Conservation (phyloP, 2,329 filamentous ascomycete species). For the Aspergillus aculeatinus region DNA sequence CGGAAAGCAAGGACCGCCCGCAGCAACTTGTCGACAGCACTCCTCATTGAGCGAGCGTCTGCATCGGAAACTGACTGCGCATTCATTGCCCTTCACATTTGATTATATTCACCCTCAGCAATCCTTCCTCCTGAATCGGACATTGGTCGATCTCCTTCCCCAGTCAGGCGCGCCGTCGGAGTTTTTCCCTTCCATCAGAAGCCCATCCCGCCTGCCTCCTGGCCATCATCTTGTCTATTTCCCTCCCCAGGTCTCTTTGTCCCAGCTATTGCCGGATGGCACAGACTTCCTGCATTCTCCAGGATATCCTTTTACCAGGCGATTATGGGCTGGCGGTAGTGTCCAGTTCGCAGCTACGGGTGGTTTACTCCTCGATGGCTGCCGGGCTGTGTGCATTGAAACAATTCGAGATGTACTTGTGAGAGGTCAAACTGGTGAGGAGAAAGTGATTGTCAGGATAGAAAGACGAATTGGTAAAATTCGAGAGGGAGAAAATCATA, state of each 20-base stretch:
- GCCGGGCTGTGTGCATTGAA: slow-evolving; percentile 47
- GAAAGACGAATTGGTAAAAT: slow-evolving; percentile 53
- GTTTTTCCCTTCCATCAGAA: slow-evolving; percentile 36
- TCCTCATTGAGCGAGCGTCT: slow-evolving; percentile 41
- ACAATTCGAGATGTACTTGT: slow-evolving; percentile 49
- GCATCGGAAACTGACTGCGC: slow-evolving; percentile 47
- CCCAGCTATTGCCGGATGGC: slow-evolving; percentile 72
- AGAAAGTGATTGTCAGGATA: slow-evolving; percentile 62
- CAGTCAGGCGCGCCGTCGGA: slow-evolving; percentile 22
- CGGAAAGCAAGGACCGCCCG: slow-evolving; percentile 3
- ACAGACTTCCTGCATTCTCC: slow-evolving; percentile 79
- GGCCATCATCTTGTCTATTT: slow-evolving; percentile 88
- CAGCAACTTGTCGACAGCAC: slow-evolving; percentile 19
- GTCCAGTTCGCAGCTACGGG: slow-evolving; percentile 53
- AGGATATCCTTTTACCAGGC: slow-evolving; percentile 66
- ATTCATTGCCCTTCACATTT: slow-evolving; percentile 50
- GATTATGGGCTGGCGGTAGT: slow-evolving; percentile 86
- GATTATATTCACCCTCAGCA: slow-evolving; percentile 62
- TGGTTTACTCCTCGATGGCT: slow-evolving; percentile 33
- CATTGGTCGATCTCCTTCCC: slow-evolving; percentile 59
- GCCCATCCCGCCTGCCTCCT: slow-evolving; percentile 29
- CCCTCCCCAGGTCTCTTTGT: slow-evolving; percentile 64
- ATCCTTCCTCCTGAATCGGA: slow-evolving; percentile 64
- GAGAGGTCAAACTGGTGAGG: slow-evolving; percentile 52
- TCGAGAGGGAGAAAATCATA: slow-evolving; percentile 35